Evolutionary conservation across 2,329 filamentous ascomycete species (phyloP).

Genomic region (Cladophialophora psammophila): DNA sequence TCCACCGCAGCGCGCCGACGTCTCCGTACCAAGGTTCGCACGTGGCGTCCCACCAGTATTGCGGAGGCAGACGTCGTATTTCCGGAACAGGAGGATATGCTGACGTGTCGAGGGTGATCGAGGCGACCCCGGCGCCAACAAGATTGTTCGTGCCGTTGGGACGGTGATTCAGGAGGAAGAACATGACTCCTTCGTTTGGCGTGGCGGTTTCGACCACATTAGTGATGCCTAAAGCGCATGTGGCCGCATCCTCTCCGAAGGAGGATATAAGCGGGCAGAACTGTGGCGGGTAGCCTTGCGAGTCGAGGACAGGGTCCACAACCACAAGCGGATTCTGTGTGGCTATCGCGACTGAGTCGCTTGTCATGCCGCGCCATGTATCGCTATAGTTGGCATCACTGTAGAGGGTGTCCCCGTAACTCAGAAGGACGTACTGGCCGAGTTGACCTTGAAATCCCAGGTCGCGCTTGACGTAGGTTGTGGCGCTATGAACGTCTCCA

Average conservation of each 20-base stretch:
- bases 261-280: slow-evolving; percentile 36
- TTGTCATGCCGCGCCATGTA: slow-evolving; percentile 41
- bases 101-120: slow-evolving; percentile 33
- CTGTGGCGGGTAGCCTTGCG: slow-evolving; percentile 38
- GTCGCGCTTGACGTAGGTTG: slow-evolving; percentile 41
- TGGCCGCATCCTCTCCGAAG: slow-evolving; percentile 36
- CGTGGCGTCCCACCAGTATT: slow-evolving; percentile 41
- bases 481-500: slow-evolving; percentile 39
- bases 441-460: slow-evolving; percentile 41
- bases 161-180: slow-evolving; percentile 42
- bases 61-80: slow-evolving; percentile 32
- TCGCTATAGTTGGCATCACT: slow-evolving; percentile 38
- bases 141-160: slow-evolving; percentile 39
- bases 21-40: slow-evolving; percentile 42
- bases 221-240: slow-evolving; percentile 39
- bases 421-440: slow-evolving; percentile 37
- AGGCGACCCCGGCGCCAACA: slow-evolving; percentile 40
- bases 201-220: slow-evolving; percentile 39
- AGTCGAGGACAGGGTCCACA: slow-evolving; percentile 35
- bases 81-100: slow-evolving; percentile 31
- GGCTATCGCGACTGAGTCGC: slow-evolving; percentile 40
- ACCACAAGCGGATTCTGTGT: slow-evolving; percentile 39
- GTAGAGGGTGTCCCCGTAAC: slow-evolving; percentile 42
- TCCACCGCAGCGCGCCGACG: slow-evolving; percentile 36
- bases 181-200: slow-evolving; percentile 36